Evolutionary conservation across 148 eudicot genomes (phyloP), one percentile per base, ranked within the genome.

Genomic region (Chenopodium quinoa): DNA sequence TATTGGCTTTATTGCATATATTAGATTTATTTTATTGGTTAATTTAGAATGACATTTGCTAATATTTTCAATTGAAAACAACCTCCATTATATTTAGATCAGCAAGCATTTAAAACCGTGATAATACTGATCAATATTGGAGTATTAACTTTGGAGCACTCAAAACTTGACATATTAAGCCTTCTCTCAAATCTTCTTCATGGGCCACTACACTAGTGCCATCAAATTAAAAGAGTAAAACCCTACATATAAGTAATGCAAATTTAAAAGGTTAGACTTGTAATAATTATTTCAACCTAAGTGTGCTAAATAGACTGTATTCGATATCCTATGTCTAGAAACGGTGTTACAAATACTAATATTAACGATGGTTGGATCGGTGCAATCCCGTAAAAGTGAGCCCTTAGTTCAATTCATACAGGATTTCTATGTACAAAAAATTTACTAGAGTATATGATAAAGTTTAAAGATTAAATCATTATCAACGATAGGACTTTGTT

Each of bases 121-220:
- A 54, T 16, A 40, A 12, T 16, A 54, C 20, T 54, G 60, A 54
- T 67, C 44, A 37, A 37, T 37, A 37, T 37, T 37, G 44, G 44
- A 25, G 29, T 4, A 29, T 20, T 76, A 2, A 40, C 16, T 56
- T 56, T 50, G 62, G 62, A 58, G 54, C 79, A 64, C 79, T 40
- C 71, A 77, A 20, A 76, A 63, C 62, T 14, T 13, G 17, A 14
- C 17, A 16, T 56, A 29, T 14, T 27, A 22, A 7, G 20, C 65
- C 78, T 60, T 32, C 54, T 32, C 13, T 34, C 70, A 32, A 25
- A 54, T 62, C 31, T 37, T 11, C 52, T 62, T 64, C 80, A 78
- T 78, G 72, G 72, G 66, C 73, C 80, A 78, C 80, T 78, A 78
- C 20, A 17, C 22, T 78, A 78, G 73, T 78, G 80, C 60, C 63